Evolutionary conservation across 2,329 filamentous ascomycete species (phyloP), one percentile per base, ranked within the genome.

Genomic region (Fusarium armeniacum): DNA sequence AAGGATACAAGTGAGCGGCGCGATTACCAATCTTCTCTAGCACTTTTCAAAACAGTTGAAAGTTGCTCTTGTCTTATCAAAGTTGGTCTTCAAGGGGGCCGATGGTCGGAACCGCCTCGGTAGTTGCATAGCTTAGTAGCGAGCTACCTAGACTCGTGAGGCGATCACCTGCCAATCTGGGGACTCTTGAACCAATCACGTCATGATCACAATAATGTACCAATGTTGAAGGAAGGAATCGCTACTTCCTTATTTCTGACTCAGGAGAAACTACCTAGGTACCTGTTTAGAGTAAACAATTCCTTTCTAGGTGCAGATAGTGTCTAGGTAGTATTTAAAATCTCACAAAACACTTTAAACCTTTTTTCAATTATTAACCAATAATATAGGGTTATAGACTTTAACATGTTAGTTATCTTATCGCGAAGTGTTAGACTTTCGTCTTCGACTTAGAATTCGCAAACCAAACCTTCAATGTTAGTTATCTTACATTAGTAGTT

Each of bases 121-220:
- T 73, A 74, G 33, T 45, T 73, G 64, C 72, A 74, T 68, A 62
- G 20, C 20, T 20, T 20, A 20, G 20, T 20, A 20, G 44, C 24
- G 11, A 35, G 24, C 44, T 8, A 35, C 18, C 44, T 59, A 63
- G 51, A 46, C 72, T 66, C 65, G 65, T 74, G 72, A 72, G 72
- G n/a, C 58, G 72, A 67, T 75, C 70, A 72, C 59, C 72, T 74
- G 72, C 70, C 69, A 45, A n/a, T 59, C 56, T 43, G 45, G 61
- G 69, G 40, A 58, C 50, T 54, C 28, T 18, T 22, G 33, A 46
- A 46, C 73, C 73, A 75, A 75, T 75, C 69, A 71, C 44, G 36
- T 50, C 51, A 44, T 28, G 33, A 40, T 33, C 43, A 50, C 36
- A 41, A 55, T 41, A 38, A 49, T 33, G 32, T 7, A 52, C 49